Evolutionary conservation across 1,284 basidiomycete genomes (phyloP), one percentile per base, ranked within the genome.

Genomic region (Cutaneotrichosporon mucoides): DNA sequence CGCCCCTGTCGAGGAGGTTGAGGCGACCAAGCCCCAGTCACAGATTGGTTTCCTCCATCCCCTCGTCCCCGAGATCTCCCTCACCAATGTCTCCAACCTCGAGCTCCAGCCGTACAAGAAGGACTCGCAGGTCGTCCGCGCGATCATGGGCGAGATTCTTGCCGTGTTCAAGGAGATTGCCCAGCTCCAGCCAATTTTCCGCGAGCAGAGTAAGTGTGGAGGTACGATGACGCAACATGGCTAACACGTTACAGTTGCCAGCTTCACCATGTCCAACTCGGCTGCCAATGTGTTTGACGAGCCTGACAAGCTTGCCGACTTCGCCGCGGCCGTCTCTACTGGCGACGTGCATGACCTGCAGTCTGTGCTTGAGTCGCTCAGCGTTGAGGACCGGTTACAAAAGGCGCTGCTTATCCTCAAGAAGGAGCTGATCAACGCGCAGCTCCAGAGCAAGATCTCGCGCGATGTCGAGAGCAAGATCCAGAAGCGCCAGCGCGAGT

Each of bases 161-260:
- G 89, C 89, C 50, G 92, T 97, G 38, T 98, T 99, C 85, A 99
- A 98, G 82, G 94, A 98, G 76, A 97, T 99, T 65, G 94, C 95
- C 0, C 91, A 95, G 75, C 84, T 98, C 55, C 97, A 96, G 79
- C 93, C 94, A 1, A 86, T 98, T 63, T 98, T 99, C 87, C 88
- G 95, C 54, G 95, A 98, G 80, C 95, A 98, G 77, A 96, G 72
- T 76, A 58, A 65, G 74, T 67, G n/a, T n/a, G n/a, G n/a, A n/a
- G n/a, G n/a, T n/a, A n/a, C n/a, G n/a, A 9, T 12, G 10, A 7
- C 24, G 13, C 11, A 16, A 41, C 37, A 13, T 35, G 2, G 48
- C 56, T 49, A 52, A 53, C 63, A n/a, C n/a, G n/a, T 16, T 35
- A 2, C 59, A 75, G 71, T 78, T 56, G 76, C 77, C 2, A 70